phyloP scores from a whole-genome alignment of 176 grass and related monocot genomes.

The Poa annua region DNA sequence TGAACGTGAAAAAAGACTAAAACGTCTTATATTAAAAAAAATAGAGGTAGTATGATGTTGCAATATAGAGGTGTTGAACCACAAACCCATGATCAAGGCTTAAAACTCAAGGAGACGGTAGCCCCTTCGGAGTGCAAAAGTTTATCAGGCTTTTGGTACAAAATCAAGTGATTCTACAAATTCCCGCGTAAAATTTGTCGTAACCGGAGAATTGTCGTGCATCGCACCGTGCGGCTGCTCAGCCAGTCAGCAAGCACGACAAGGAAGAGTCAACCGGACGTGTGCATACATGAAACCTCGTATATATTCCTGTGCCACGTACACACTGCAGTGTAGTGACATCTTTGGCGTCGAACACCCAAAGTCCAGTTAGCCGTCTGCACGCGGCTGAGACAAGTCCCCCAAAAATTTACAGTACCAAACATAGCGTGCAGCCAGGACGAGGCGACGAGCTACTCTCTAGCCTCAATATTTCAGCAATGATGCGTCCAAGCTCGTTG shows the following conservation, averaged over 20 bases:
- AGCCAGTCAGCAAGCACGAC: too few relatives aligned
- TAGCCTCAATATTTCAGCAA: background rate
- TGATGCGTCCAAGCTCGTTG: background rate
- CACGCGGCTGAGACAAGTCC: background rate
- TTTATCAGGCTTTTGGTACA: background rate
- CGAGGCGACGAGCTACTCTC: background rate
- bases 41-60: too few relatives aligned
- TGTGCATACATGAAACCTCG: background rate
- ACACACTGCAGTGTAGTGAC: background rate
- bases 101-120: conserved; percentile 1
- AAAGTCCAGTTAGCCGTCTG: background rate
- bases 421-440: background rate
- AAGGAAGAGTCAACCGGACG: background rate
- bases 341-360: background rate
- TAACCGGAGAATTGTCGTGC: background rate
- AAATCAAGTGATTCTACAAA: background rate
- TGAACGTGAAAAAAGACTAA: too few relatives aligned
- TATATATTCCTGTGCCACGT: background rate
- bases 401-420: background rate
- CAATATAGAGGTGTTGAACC: background rate
- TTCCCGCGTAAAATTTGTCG: background rate
- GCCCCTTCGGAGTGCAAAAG: background rate
- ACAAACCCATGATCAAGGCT: background rate
- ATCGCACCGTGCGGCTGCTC: background rate
- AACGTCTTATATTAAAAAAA: too few relatives aligned